Base-by-base conservation (phyloP, 208 protist species). In the Leishmania tropica region DNA sequence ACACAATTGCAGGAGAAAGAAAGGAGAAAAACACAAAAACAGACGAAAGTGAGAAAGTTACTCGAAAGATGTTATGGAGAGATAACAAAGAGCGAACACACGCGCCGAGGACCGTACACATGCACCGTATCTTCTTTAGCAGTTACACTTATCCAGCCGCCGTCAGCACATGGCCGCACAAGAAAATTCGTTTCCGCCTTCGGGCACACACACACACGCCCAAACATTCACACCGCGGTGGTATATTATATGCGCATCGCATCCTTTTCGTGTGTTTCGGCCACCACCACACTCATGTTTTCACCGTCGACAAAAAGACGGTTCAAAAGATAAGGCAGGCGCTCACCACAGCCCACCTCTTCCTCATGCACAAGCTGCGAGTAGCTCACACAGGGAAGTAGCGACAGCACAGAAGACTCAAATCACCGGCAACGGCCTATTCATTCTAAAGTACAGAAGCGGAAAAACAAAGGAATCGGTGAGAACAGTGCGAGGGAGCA, bases 41-140 rank as follows among this genome's bases (percentile, higher is more conserved):
- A 37, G 6, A 51, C 6, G 5, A 67, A 64, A 21, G 40, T 45
- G 45, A 24, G 28, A 76, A n/a, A 28, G 1, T 78, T 78, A 78
- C 48, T 78, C 75, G 75, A 78, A 65, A 53, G 7, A 60, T 51
- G 40, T 78, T 78, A 65, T 3, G 35, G 40, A 17, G 21, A 65
- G 47, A 78, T 24, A n/a, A n/a, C 48, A 13, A 62, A 47, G 31
- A 11, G 35, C 3, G 7, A 37, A 62, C 40, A 48, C 13, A 74
- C n/a, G n/a, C 17, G 24, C 70, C 6, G 70, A 51, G 45, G 70
- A 31, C 15, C 3, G 5, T 31, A 19, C 17, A 54, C 19, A 54
- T 24, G 4, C 45, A 53, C 31, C 71, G 19, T 28, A 62, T 24
- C 62, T 8, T 31, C 73, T 60, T 76, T 1, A 37, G 42, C n/a